Evolutionary conservation across 192 early-diverging fungal species (phyloP).

Genomic region (Coemansia sp.): DNA sequence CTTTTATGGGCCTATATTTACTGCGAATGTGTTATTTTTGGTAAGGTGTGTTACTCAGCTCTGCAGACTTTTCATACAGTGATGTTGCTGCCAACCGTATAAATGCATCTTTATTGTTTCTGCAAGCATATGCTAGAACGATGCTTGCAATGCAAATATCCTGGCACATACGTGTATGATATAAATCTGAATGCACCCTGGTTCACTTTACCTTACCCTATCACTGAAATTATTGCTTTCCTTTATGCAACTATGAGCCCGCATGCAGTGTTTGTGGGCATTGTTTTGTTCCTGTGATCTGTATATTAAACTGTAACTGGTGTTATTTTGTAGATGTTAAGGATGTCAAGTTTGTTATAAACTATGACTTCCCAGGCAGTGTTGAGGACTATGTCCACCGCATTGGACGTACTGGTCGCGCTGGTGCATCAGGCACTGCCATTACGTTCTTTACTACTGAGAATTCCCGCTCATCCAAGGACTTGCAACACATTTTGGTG

Average conservation of each 20-base stretch:
- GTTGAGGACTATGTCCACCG: constrained; percentile 90
- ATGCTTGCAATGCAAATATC: background rate
- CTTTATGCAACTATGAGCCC: no score
- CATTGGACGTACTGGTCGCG: constrained; percentile 96
- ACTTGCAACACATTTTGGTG: constrained; percentile 81
- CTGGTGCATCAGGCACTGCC: constrained; percentile 83
- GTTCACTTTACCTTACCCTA: background rate
- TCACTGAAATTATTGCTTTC: no score
- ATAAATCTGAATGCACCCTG: background rate
- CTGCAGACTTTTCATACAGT: background rate
- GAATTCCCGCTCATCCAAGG: constrained; percentile 80
- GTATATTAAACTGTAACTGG: background rate
- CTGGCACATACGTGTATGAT: background rate
- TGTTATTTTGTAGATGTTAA: constrained; percentile 67
- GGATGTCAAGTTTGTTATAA: constrained; percentile 97
- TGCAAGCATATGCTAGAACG: background rate
- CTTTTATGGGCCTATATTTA: background rate
- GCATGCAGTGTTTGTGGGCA: no score
- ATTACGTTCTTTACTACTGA: constrained; percentile 92
- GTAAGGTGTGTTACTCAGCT: constrained; percentile 16
- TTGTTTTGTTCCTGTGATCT: background rate
- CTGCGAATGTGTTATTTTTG: background rate
- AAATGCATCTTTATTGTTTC: background rate
- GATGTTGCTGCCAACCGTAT: background rate
- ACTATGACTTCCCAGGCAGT: constrained; percentile 92